Evolutionary conservation across 805 yeast genomes (phyloP), one percentile per base, ranked within the genome.

Genomic region (Lachancea nothofagi): DNA sequence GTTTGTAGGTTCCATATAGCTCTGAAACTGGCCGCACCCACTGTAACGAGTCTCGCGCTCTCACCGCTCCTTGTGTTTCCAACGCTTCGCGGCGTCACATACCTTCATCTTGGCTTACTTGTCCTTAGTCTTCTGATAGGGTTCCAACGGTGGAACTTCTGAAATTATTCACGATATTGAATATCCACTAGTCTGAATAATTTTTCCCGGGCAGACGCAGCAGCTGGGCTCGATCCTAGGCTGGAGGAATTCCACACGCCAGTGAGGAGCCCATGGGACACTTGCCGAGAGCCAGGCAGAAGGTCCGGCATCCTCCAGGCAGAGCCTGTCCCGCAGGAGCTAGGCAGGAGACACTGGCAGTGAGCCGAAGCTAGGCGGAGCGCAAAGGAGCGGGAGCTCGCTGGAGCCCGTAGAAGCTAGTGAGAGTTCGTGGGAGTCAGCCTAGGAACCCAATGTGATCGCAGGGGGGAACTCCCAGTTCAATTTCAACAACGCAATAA

Each of bases 81-180:
- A n/a, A n/a, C n/a, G n/a, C 10, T 23, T 14, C 21, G 10, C 20
- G 10, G 14, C 12, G 12, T 19, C 26, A 60, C 67, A 62, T 62
- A 62, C 67, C 67, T 62, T 62, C 67, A 62, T 62, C 59, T 53
- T 61, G 64, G 61, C 57, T 50, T 61, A 56, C 58, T 59, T 53
- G 56, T 54, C 55, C 54, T 42, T 41, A 44, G 26, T 39, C 42
- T 39, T 39, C 32, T 39, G 38, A 32, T 33, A 27, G 29, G 17
- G 23, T 33, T 14, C 33, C 25, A 33, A 15, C 14, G 25, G 34
- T 32, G 25, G 28, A 28, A 10, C 27, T 27, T 23, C 12, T 36
- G 33, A 29, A 15, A 23, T 36, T 31, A 31, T 31, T 20, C 34
- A 21, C 34, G 24, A 7, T 23, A 20, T 12, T 23, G 33, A 29